phyloP scores from a whole-genome alignment of 2,329 filamentous ascomycete genomes.

The Colletotrichum chlorophyti region DNA sequence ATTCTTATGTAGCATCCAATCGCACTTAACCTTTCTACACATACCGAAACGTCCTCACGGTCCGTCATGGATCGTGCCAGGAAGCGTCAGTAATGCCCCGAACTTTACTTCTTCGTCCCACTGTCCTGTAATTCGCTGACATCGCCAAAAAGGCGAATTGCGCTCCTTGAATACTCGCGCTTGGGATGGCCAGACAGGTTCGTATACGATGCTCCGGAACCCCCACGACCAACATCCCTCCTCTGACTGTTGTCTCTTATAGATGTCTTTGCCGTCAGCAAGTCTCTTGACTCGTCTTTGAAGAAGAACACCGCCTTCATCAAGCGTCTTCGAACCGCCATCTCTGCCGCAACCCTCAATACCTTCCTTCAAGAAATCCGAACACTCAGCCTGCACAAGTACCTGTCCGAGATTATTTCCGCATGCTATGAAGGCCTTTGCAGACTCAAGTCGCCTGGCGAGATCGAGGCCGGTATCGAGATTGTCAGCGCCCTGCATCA shows the following conservation, averaged over 20 bases:
- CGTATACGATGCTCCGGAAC: conserved; percentile 32
- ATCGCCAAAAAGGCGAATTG: conserved; percentile 73
- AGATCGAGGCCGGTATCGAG: conserved; percentile 90
- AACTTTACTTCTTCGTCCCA: not conserved
- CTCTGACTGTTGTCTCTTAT: conserved; percentile 17
- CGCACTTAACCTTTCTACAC: conserved; percentile 35
- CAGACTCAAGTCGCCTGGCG: conserved; percentile 88
- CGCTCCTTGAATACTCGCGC: conserved; percentile 85
- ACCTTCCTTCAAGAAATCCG: conserved; percentile 92
- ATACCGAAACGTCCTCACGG: conserved; percentile 38
- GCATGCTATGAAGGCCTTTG: conserved; percentile 94
- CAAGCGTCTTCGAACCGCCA: conserved; percentile 89
- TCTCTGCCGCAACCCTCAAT: conserved; percentile 78
- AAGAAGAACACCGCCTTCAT: conserved; percentile 99
- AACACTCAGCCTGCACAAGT: conserved; percentile 91
- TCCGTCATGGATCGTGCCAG: conserved; percentile 69
- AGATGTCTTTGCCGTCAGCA: conserved; percentile 82
- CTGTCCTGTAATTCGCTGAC: conserved; percentile 4
- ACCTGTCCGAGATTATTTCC: conserved; percentile 95
- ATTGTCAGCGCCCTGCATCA: conserved; percentile 95
- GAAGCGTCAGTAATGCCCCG: conserved; percentile 58
- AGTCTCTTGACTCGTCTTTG: conserved; percentile 88
- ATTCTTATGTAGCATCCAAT: conserved; percentile 53
- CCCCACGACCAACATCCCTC: conserved; percentile 8
- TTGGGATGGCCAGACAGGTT: conserved; percentile 90